Conservation (phyloP, 116 monocot genomes). For the Iris pallida region DNA sequence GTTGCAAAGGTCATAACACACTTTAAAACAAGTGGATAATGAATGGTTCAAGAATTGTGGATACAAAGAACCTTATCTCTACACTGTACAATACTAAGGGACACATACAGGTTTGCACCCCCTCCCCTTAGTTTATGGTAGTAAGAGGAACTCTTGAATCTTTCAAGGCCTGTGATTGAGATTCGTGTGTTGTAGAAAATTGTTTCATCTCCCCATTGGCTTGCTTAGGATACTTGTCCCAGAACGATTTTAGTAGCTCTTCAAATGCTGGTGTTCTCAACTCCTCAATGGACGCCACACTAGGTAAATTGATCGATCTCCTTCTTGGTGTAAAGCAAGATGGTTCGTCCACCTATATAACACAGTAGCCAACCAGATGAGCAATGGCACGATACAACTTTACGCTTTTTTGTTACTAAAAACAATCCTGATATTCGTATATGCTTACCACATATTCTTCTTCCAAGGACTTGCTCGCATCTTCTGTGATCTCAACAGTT, state of each 20-base stretch:
- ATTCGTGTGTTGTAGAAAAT: slow-evolving; percentile 34
- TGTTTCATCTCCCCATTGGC: slow-evolving; percentile 68
- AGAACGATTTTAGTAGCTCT: slow-evolving; percentile 68
- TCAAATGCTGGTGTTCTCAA: slow-evolving; percentile 84
- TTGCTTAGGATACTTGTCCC: slow-evolving; percentile 56
- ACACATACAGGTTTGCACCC: background rate
- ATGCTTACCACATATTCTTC: slow-evolving; percentile 50
- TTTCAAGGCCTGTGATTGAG: slow-evolving; percentile 36
- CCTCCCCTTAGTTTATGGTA: slow-evolving; percentile 39
- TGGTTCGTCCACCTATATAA: slow-evolving; percentile 76
- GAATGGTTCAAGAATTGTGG: slow-evolving; percentile 13
- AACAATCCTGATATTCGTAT: background rate
- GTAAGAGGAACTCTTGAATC: slow-evolving; percentile 73
- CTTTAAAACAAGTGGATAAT: slow-evolving; percentile 4
- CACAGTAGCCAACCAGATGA: background rate
- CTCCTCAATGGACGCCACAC: slow-evolving; percentile 67
- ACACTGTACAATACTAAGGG: slow-evolving; percentile 23
- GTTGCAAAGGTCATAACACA: background rate
- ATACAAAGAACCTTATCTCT: background rate
- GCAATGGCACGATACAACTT: background rate
- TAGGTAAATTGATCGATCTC: slow-evolving; percentile 59
- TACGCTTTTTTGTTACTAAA: background rate
- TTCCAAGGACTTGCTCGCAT: slow-evolving; percentile 45
- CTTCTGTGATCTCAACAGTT: slow-evolving; percentile 43
- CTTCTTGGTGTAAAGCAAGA: slow-evolving; percentile 79